A percentile compares a stretch with the other conserved stretches of the same genome.
These are phyloP conservation scores for Cytospora paraplurivora DNA, from an alignment of 2,329 filamentous ascomycete genomes.

Conservation along the genomic window DNA sequence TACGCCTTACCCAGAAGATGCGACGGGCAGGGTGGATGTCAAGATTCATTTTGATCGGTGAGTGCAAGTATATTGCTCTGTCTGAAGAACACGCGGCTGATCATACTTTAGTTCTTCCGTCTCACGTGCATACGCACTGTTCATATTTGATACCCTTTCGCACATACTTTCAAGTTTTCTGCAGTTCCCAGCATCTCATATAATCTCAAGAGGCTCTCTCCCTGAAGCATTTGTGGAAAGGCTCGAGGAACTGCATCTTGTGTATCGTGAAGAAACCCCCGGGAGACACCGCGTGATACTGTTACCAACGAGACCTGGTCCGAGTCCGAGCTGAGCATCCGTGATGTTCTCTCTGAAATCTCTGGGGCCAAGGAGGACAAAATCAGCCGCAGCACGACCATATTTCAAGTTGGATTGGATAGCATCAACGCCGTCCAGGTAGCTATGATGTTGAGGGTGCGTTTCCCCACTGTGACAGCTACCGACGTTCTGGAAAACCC, in stretches of 20 bases:
- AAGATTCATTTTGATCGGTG: constrained; percentile 64
- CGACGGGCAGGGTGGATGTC: constrained; percentile 56
- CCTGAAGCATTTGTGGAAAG: constrained; percentile 13
- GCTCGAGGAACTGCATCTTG: constrained; percentile 16
- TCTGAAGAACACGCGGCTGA: constrained; percentile 6
- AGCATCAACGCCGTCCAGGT: constrained; percentile 87
- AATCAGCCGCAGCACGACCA: constrained; percentile 66
- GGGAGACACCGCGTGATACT: neutral
- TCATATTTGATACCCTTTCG: constrained; percentile 24
- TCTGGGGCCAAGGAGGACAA: constrained; percentile 51
- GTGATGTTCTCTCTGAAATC: constrained; percentile 59
- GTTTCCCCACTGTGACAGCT: constrained; percentile 58
- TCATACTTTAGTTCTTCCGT: constrained; percentile 29
- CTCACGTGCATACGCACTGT: constrained; percentile 12
- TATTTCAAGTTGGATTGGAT: constrained; percentile 87
- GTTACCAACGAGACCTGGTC: constrained; percentile 46
- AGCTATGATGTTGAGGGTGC: constrained; percentile 64
- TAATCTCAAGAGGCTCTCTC: constrained; percentile 7
- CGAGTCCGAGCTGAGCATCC: constrained; percentile 53
- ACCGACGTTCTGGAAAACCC: constrained; percentile 73
- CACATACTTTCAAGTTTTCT: constrained; percentile 17
- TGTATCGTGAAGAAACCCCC: neutral
- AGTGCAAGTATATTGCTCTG: constrained; percentile 28
- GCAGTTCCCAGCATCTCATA: constrained; percentile 24
- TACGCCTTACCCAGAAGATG: constrained; percentile 50